Base-by-base conservation (phyloP, 352 stramenopile species). In the Pseudoperonospora humuli region DNA sequence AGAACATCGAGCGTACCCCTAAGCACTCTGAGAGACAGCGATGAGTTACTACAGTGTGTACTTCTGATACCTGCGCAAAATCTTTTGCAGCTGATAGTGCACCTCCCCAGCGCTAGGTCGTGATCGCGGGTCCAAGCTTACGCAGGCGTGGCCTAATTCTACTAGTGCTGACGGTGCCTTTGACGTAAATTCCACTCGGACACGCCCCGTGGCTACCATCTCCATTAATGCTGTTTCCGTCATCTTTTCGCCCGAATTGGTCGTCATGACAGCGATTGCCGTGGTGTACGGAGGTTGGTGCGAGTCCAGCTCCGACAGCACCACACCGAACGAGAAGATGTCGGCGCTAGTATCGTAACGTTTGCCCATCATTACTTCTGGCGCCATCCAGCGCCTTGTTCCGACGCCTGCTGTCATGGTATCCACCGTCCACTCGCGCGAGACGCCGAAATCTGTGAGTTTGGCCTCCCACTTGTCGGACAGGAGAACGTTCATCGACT, bases 401-500 rank as follows among this genome's bases (percentile, higher is more conserved):
- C 62, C 65, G 9, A 77, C 61, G 0, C 50, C 66, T 2, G 49
- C 52, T 1, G 65, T 77, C 69, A 81, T 77, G 0, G 65, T 83
- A 31, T 75, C 61, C 29, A 42, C 46, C 20, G 57, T 61, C 29
- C 50, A 57, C 27, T 62, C 58, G 5, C 69, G 51, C 3, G 65
- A 68, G 2, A 75, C 57, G 18, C 72, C 72, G 53, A 84, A 84
- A 47, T 79, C 68, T 7, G 67, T 70, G 50, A 84, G 28, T 25
- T 84, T 84, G 17, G 72, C 63, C 10, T 66, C 34, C 25, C 50
- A 51, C 1, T 58, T 25, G 0, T 33, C 27, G 5, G 55, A 45
- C 11, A 84, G 38, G 7, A 84, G 43, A 19, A 84, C 63, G 42
- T 82, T 84, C 47, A 66, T 70, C 1, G 72, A 82, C 44, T 82